Conservation (phyloP, 129 eudicot species). For the Daucus carota region DH1_v3.0 NC_030389.2:41413501-41414000, state of each 20-base stretch:
- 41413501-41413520: conserved; percentile 44
- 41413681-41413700: too few relatives aligned
- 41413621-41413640: neutral
- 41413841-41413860: too few relatives aligned
- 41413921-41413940: too few relatives aligned
- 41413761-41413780: neutral
- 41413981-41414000: conserved; percentile 62
- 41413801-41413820: neutral
- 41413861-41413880: too few relatives aligned
- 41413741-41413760: too few relatives aligned
- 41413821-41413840: too few relatives aligned
- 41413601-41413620: too few relatives aligned
- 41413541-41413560: conserved; percentile 49
- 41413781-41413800: neutral
- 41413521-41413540: conserved; percentile 78
- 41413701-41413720: too few relatives aligned
- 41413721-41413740: neutral
- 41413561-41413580: conserved; percentile 92
- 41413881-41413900: too few relatives aligned
- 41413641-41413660: neutral
- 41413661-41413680: neutral
- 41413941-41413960: conserved; percentile 30
- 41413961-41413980: conserved; percentile 58
- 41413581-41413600: conserved; percentile 57
- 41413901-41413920: too few relatives aligned